These are phyloP conservation scores for Erodium maritimum DNA, from an alignment of 345 rosid genomes.

Conservation along the genomic window DNA sequence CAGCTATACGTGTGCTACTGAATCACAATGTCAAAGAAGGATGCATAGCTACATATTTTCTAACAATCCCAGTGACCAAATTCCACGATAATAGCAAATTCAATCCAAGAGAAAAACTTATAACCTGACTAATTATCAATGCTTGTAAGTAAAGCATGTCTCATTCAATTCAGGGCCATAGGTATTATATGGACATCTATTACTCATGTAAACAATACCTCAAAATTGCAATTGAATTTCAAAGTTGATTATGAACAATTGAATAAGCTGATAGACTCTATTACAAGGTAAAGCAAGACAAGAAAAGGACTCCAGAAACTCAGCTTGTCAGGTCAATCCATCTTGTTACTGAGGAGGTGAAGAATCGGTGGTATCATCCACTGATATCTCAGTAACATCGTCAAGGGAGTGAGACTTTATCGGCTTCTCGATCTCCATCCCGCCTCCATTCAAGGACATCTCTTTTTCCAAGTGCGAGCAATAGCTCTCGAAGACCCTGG, in stretches of 20 bases:
- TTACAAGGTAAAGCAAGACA: background rate
- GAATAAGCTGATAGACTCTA: background rate
- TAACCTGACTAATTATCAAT: no score
- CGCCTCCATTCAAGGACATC: constrained; percentile 20
- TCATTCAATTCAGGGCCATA: no score
- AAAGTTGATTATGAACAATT: background rate
- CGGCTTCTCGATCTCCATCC: constrained; percentile 12
- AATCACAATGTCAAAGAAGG: no score
- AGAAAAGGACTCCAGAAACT: background rate
- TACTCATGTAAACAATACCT: no score
- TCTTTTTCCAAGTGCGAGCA: constrained; percentile 69
- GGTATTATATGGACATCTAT: no score
- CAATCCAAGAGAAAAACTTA: no score
- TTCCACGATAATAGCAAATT: no score
- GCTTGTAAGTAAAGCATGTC: no score
- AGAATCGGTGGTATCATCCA: constrained; percentile 10
- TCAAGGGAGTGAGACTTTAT: constrained; percentile 7
- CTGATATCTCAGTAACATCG: constrained; percentile 17
- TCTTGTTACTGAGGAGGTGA: constrained; percentile 12
- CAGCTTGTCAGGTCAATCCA: constrained; percentile 8
- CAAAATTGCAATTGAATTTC: no score
- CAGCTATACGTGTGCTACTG: no score
- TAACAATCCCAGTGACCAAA: no score
- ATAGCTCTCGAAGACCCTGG: constrained; percentile 56
- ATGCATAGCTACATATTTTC: no score